Evolutionary conservation across 108 stramenopile genomes (phyloP), one percentile per base, ranked within the genome.

Genomic region (Cyclotella baltica): DNA sequence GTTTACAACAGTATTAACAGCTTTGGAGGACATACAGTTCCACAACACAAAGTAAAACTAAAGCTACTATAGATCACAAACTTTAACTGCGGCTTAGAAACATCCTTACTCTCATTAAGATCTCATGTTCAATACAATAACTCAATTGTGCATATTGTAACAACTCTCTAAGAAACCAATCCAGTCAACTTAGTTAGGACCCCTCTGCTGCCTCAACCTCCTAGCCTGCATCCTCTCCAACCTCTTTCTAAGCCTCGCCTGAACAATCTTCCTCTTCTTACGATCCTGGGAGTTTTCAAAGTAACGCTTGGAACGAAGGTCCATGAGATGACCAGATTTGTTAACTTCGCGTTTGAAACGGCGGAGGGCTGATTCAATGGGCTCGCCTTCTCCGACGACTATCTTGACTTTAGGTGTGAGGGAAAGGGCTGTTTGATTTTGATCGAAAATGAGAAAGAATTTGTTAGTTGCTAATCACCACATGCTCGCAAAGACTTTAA

Each of bases 281-380:
- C 87, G 84, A 81, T 97, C 92, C 72, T 95, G 96, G 25, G 88
- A 81, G 63, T 91, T 95, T 78, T 96, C 96, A 76, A 93, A 93
- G 85, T 92, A 90, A 33, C 93, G 88, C 75, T 88, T 87, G 86
- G 90, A 82, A 53, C 93, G 91, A 29, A 96, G 85, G 66, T 94
- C 93, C 86, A 93, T 93, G 77, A 96, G 83, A 68, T 96, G 96
- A 36, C 93, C 93, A 65, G 89, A 90, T 72, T 95, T 93, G 93
- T 89, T 95, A 28, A 96, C 91, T 70, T 92, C 92, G 27, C 91
- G 88, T 81, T 93, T 96, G 95, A 96, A 96, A 31, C 95, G 89
- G 66, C 95, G 95, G 55, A 96, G 68, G 66, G 95, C 95, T 34
- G 76, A 80, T 75, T 96, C 95, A 75, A 96, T 93, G 59, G 94